Evolutionary conservation across 441 rosid species (phyloP), one percentile per base, ranked within the genome.

Genomic region (Flueggea neowawraea): DNA sequence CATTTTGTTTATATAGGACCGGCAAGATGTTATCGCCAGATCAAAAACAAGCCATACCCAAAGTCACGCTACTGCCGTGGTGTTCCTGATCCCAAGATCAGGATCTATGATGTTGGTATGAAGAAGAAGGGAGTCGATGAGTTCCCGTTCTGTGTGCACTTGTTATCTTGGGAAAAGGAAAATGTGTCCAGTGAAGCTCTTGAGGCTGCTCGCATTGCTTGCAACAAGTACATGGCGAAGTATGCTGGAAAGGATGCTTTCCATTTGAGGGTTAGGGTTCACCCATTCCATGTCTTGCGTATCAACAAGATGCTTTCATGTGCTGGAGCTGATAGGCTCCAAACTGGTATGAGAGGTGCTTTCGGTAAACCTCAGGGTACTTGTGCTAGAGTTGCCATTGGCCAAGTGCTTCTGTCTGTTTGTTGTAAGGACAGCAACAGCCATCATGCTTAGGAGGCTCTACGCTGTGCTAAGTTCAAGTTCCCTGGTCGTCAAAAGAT

Each of bases 261-360:
- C 78, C 97, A 91, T 70, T 65, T 91, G 76, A 81, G 95, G 52
- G 95, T 91, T 53, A 73, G 96, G 63, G 97, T 91, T 33, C 97
- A 89, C 65, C 97, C 97, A 2, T 91, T 89, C 84, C 97, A 89
- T 79, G 97, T 89, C 61, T 58, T 91, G 62, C 85, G 97, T 33
- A 91, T 91, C 74, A 89, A 89, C 85, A 91, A 89, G 83, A 91
- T 91, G 97, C 96, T 91, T 79, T 91, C 97, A 0, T 91, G 96
- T 68, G 97, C 97, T 56, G 96, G 97, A 43, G 97, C 95, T 72
- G 95, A 91, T 85, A 89, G 96, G 86, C 93, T 89, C 60, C 93
- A 89, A 65, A 89, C 96, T 31, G 96, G 96, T 44, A 89, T 83
- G 87, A 75, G 84, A 60, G 87, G 87, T 64, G 87, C 87, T 28